Evolutionary conservation across 2,329 filamentous ascomycete genomes (phyloP), one percentile per base, ranked within the genome.

Genomic region (Alternaria triticina): DNA sequence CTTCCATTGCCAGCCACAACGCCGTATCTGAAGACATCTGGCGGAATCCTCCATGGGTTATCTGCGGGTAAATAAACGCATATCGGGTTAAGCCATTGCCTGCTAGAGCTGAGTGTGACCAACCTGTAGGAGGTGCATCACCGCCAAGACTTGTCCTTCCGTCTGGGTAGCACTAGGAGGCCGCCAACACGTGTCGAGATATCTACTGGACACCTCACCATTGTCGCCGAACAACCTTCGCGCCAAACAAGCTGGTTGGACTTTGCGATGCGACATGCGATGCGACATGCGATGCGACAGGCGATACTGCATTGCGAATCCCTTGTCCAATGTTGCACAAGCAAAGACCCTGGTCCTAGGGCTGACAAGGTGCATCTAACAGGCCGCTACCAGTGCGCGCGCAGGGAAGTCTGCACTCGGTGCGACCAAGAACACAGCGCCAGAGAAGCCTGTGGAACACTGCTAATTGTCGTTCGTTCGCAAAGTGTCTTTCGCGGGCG

Each of bases 91-190:
- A 69, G 57, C 70, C 67, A 66, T 63, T 66, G 65, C 69, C 68
- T 64, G 66, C 62, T 60, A 57, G 46, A 65, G 54, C 64, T 65
- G 56, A 62, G 64, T 68, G 71, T 72, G 61, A 72, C 73, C 57
- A 65, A 64, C 49, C 68, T 72, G 69, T 71, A 66, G 67, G 66
- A 69, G 57, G 44, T 65, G 59, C 59, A 68, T 70, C 66, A 66
- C 64, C 64, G 65, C 65, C 52, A 60, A 22, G 47, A 25, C 46
- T 50, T 54, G 55, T 43, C 40, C 25, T 47, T 40, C 36, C 33
- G 49, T 33, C 50, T 23, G 57, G 50, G 45, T 54, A 46, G 54
- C 33, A 57, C 55, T 54, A 30, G 12, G 33, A 50, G 45, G 43
- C 28, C 47, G n/a, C 45, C 51, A 45, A 60, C 61, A 61, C 61